Base-by-base conservation (phyloP, 371 early-diverging fungal genomes). In the Vittaforma corneae region DNA sequence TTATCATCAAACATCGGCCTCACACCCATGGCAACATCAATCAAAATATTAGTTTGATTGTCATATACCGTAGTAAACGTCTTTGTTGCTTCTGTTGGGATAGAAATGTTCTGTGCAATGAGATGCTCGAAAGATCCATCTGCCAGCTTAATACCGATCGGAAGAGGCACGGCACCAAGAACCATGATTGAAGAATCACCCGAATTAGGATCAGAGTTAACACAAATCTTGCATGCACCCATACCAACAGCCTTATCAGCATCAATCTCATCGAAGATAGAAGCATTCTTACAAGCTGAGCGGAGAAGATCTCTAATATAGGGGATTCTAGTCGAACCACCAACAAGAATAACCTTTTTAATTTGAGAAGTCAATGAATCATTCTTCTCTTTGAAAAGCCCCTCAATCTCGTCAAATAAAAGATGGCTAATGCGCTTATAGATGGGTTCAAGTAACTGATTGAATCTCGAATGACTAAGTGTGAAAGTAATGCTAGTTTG, bases 401-500 rank as follows among this genome's bases (percentile, higher is more conserved):
- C 62, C 11, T 55, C 63, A 32, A 44, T 67, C 28, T 20, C 22
- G 26, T 56, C 35, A 11, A 38, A 37, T n/a, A 77, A 22, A 33
- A 64, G 51, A 3, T 72, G 47, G 14, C 18, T 20, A 11, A 74
- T 62, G 22, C 55, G 66, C 33, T 68, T 45, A 55, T 65, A 75
- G 14, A 79, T 55, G 26, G 48, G 50, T 0, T 58, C 34, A 45
- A 67, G 68, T 35, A 74, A 37, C 26, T 67, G 38, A 35, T 77
- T 60, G 47, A 75, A 65, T 20, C 45, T 66, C 24, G 69, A 48
- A 34, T 71, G 37, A 26, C 67, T 72, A 16, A 77, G 46, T 38
- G 61, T 44, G 57, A 61, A 48, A 44, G 47, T 48, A 29, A 89
- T 86, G 70, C 91, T 91, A 67, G 84, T 53, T 38, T 82, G 71